Conservation (phyloP, 2,329 filamentous ascomycete species). For the Elsinoe ampelina region DNA sequence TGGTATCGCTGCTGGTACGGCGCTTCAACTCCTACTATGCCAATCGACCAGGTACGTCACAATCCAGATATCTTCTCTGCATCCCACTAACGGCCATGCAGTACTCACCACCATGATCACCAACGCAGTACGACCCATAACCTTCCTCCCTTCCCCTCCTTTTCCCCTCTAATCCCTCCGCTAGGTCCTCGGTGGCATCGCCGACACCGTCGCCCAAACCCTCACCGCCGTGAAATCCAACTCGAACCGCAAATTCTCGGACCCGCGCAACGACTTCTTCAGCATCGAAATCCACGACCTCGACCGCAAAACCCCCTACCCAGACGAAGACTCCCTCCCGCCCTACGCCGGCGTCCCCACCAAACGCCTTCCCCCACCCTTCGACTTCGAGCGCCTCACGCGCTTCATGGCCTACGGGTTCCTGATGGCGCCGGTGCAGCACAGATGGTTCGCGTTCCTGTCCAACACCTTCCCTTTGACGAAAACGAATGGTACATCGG, state of each 20-base stretch:
- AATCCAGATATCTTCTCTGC: slow-evolving; percentile 13
- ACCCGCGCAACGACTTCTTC: slow-evolving; percentile 57
- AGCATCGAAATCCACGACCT: slow-evolving; percentile 85
- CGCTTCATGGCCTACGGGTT: slow-evolving; percentile 98
- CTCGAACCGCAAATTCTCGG: slow-evolving; percentile 53
- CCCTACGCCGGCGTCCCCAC: slow-evolving; percentile 35
- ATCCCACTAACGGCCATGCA: slow-evolving; percentile 26
- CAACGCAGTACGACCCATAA: slow-evolving; percentile 59
- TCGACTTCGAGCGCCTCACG: slow-evolving; percentile 90
- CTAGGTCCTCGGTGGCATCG: slow-evolving; percentile 78
- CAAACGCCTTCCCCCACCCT: slow-evolving; percentile 61
- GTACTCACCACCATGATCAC: slow-evolving; percentile 99
- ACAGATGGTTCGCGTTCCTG: slow-evolving; percentile 90
- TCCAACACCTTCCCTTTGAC: slow-evolving; percentile 74
- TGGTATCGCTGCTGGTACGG: slow-evolving; percentile 69
- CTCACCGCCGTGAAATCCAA: slow-evolving; percentile 62
- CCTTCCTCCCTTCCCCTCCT: not conserved
- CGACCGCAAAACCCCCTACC: slow-evolving; percentile 65
- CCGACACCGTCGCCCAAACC: slow-evolving; percentile 90
- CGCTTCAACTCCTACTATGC: slow-evolving; percentile 94
- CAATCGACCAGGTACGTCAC: slow-evolving; percentile 62
- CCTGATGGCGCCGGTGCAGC: slow-evolving; percentile 88
- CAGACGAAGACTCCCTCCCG: slow-evolving; percentile 57
- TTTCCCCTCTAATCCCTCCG: slow-evolving; percentile 15
- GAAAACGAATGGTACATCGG: slow-evolving; percentile 61